Percentiles rank a stretch among this genome's conserved stretches.
These are phyloP conservation scores for Leccinum discolor DNA, from an alignment of 1,284 basidiomycete genomes.

Conservation along the genomic window DNA sequence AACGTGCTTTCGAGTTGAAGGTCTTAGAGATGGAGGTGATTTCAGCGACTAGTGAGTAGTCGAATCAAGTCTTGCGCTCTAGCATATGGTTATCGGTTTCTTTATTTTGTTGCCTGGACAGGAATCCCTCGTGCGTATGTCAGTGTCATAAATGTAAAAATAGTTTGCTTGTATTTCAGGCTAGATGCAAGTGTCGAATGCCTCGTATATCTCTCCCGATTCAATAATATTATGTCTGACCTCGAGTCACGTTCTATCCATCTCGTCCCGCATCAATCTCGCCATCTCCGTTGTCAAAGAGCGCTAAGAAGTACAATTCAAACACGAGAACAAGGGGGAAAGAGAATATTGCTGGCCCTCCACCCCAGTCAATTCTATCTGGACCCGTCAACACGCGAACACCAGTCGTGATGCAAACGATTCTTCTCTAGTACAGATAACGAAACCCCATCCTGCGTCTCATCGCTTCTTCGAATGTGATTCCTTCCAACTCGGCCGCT, in stretches of 20 bases:
- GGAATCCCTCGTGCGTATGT: not conserved
- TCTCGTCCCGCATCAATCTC: slow-evolving; percentile 4
- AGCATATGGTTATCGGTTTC: not conserved
- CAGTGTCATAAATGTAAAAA: not conserved
- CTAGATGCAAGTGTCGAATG: not conserved
- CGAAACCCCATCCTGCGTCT: slow-evolving; percentile 41
- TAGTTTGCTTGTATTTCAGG: not conserved
- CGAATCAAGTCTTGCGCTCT: not conserved
- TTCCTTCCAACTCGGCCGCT: slow-evolving; percentile 50
- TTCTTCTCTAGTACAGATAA: slow-evolving; percentile 17
- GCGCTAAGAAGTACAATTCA: not conserved
- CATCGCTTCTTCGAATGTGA: slow-evolving; percentile 54
- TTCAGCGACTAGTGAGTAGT: slow-evolving; percentile 30
- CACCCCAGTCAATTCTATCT: not conserved
- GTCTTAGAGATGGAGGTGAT: slow-evolving; percentile 42
- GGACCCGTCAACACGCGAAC: not conserved
- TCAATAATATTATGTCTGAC: not conserved
- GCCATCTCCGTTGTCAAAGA: slow-evolving; percentile 6
- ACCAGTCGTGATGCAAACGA: not conserved
- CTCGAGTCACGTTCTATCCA: not conserved
- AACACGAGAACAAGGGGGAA: not conserved
- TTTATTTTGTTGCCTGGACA: not conserved
- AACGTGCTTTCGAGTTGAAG: slow-evolving; percentile 42
- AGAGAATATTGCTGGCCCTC: not conserved
- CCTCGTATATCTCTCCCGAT: not conserved